Evolutionary conservation across 805 yeast genomes (phyloP).

Genomic region (Komagataella ulmi): DNA sequence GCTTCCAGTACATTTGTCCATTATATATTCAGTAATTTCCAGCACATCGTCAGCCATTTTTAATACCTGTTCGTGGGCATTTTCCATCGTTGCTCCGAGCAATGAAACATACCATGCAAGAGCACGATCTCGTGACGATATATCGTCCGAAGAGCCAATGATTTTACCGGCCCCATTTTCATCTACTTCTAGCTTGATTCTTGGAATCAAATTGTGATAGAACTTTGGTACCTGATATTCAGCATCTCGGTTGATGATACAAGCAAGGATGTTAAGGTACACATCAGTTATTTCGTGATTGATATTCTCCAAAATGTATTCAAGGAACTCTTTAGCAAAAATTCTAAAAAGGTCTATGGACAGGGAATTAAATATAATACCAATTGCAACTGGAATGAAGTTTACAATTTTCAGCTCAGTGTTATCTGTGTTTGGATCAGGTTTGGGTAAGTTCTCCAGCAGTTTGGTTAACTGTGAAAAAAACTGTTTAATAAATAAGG

Average conservation of each 20-base stretch:
- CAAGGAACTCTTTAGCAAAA: conserved; percentile 33
- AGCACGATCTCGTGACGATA: conserved; percentile 66
- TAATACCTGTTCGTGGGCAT: conserved; percentile 42
- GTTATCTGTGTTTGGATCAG: conserved; percentile 34
- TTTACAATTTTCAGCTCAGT: conserved; percentile 32
- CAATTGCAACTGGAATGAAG: conserved; percentile 22
- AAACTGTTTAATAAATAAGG: conserved; percentile 40
- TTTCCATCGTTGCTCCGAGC: conserved; percentile 56
- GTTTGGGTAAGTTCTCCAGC: conserved; percentile 47
- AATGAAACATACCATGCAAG: conserved; percentile 60
- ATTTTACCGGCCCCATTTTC: conserved; percentile 70
- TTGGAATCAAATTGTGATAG: conserved; percentile 29
- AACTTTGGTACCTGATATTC: conserved; percentile 27
- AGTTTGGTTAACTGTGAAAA: conserved; percentile 46
- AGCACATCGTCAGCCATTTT: conserved; percentile 28
- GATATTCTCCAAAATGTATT: conserved; percentile 47
- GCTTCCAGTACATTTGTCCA: conserved; percentile 47
- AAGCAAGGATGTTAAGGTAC: conserved; percentile 60
- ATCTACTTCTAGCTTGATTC: conserved; percentile 50
- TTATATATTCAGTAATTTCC: conserved; percentile 28
- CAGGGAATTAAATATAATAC: conserved; percentile 41
- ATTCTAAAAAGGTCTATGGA: conserved; percentile 39
- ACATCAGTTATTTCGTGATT: conserved; percentile 50
- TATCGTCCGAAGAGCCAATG: conserved; percentile 50
- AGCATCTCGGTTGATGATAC: conserved; percentile 56